Evolutionary conservation across 768 basidiomycete species (phyloP).

Genomic region (Epithele typhae): DNA sequence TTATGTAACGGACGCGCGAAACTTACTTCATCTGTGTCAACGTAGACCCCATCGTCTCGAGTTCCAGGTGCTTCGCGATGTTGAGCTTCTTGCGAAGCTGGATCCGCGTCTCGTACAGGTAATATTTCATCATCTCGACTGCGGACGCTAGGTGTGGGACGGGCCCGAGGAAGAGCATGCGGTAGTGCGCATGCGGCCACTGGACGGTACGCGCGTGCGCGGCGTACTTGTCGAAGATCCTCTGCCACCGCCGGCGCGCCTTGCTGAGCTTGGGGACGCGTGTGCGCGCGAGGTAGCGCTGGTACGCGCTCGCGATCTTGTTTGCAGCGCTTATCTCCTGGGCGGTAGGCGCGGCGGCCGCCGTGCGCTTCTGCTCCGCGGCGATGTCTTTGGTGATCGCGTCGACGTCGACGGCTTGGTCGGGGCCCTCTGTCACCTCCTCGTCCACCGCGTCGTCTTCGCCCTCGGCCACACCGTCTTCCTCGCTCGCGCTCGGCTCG

Average conservation of each 20-base stretch:
- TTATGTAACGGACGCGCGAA: slow-evolving; percentile 6
- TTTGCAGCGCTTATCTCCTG: slow-evolving; percentile 9
- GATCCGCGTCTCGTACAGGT: slow-evolving; percentile 26
- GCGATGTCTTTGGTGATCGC: too few relatives aligned
- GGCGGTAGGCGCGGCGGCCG: background rate
- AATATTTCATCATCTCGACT: slow-evolving; percentile 30
- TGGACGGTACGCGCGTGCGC: slow-evolving; percentile 11
- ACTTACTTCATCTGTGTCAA: slow-evolving; percentile 31
- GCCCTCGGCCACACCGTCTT: background rate
- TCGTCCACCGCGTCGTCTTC: slow-evolving; percentile 7
- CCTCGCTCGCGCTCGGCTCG: too few relatives aligned
- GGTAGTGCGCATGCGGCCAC: slow-evolving; percentile 31
- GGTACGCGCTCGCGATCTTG: slow-evolving; percentile 4
- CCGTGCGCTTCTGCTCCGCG: background rate
- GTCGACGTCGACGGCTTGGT: too few relatives aligned
- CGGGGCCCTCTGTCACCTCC: slow-evolving; percentile 2
- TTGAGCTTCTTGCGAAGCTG: slow-evolving; percentile 27
- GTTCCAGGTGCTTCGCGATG: slow-evolving; percentile 23
- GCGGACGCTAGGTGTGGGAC: slow-evolving; percentile 39
- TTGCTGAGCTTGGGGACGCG: background rate
- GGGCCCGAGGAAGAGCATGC: slow-evolving; percentile 31
- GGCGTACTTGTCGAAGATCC: slow-evolving; percentile 1
- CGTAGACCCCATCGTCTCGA: slow-evolving; percentile 5
- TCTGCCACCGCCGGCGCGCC: background rate
- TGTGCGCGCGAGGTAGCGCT: background rate